These are phyloP conservation scores for Ogataea polymorpha DNA, from an alignment of 805 yeast genomes.

Conservation along the genomic window DNA sequence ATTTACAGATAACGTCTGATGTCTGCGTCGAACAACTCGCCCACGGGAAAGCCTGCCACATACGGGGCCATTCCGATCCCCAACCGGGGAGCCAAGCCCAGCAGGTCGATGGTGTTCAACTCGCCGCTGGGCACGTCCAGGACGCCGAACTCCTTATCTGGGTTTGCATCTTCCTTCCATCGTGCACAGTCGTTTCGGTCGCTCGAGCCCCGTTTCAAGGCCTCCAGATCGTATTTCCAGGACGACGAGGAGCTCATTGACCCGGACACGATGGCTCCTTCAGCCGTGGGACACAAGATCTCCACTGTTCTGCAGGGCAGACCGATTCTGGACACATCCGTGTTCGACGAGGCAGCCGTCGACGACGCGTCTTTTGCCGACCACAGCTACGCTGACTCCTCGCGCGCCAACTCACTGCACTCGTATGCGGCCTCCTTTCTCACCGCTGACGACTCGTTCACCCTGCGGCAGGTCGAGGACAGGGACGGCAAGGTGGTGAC, in stretches of 20 bases:
- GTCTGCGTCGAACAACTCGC: no score
- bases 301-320: slow-evolving; percentile 44
- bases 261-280: slow-evolving; percentile 65
- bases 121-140: slow-evolving; percentile 54
- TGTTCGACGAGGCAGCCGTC: slow-evolving; percentile 37
- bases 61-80: slow-evolving; percentile 28
- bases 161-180: slow-evolving; percentile 75
- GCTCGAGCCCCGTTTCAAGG: slow-evolving; percentile 52
- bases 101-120: slow-evolving; percentile 29
- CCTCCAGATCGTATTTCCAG: slow-evolving; percentile 61
- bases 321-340: slow-evolving; percentile 22
- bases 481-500: slow-evolving; percentile 68
- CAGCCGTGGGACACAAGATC: slow-evolving; percentile 58
- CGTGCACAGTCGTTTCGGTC: slow-evolving; percentile 73
- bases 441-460: slow-evolving; percentile 29
- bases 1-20: no score
- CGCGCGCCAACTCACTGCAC: slow-evolving; percentile 25
- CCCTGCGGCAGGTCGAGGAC: slow-evolving; percentile 56
- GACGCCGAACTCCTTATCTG: slow-evolving; percentile 66
- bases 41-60: slow-evolving; percentile 2
- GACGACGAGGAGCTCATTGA: slow-evolving; percentile 65
- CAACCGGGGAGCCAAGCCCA: slow-evolving; percentile 16
- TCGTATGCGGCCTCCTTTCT: slow-evolving; percentile 27
- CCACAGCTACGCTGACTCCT: slow-evolving; percentile 26
- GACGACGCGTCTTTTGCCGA: slow-evolving; percentile 43